Evolutionary conservation across 257 asterid species (phyloP), one percentile per base, ranked within the genome.

Genomic region (Striga asiatica): DNA sequence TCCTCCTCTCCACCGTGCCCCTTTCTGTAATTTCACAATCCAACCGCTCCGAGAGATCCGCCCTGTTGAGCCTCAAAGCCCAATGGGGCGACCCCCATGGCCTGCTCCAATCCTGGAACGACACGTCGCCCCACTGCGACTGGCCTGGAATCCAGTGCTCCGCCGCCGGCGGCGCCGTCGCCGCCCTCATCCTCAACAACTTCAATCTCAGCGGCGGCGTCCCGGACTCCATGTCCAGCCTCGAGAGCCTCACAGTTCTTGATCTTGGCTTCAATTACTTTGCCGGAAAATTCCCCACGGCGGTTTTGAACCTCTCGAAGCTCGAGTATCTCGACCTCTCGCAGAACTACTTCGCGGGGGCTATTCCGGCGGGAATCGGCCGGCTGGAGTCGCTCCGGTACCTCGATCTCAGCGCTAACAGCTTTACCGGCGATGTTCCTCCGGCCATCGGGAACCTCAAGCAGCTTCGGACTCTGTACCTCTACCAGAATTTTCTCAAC

Each of bases 121-220:
- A n/a, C 45, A 38, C 45, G 18, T 38, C 45, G 13, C 13, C 74
- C 51, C 98, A 75, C 63, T 91, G 95, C 76, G 42, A 45, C 1
- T 91, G 98, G 98, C 73, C 83, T 0, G 96, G 69, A 72, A 71
- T 91, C 74, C 76, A 57, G 3, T 91, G 45, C 45, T 38, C 45
- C 45, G 45, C 95, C 76, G 23, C 71, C 11, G 12, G 21, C 3
- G 79, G 69, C 54, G 69, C 77, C 0, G 84, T 91, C 65, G 71
- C 88, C 0, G 55, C 31, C 0, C 52, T 83, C 25, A 27, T 24
- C 25, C 51, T 83, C 58, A 22, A 20, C 62, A 23, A 48, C 17
- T 32, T 9, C 0, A 60, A 10, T 32, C 74, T 83, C 66, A 58
- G 66, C 5, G 43, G 48, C n/a, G 22, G 76, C 14, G 62, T 83